phyloP scores from a whole-genome alignment of 805 yeast genomes.

The Candida alai region DNA sequence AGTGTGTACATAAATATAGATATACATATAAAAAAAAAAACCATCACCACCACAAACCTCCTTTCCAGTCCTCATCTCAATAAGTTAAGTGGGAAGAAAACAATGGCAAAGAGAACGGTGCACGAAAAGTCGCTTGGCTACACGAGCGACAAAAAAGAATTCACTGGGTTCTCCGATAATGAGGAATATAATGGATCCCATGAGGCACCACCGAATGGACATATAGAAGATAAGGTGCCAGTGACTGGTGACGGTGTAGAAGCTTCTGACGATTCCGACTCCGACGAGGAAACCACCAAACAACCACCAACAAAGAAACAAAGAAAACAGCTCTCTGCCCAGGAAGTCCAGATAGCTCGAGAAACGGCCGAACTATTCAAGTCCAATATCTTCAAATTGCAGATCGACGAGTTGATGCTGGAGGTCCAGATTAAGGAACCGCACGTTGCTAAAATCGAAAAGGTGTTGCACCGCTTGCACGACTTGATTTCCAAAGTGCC shows the following conservation, averaged over 20 bases:
- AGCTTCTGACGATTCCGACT: slow-evolving; percentile 15
- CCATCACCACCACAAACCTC: slow-evolving; percentile 2
- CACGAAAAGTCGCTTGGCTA: not conserved
- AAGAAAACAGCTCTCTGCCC: slow-evolving; percentile 50
- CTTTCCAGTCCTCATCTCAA: not conserved
- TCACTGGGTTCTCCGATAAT: slow-evolving; percentile 6
- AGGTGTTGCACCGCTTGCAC: slow-evolving; percentile 69
- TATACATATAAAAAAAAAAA: slow-evolving; percentile 1
- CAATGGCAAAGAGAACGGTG: slow-evolving; percentile 25
- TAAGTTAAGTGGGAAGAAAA: too few species aligned
- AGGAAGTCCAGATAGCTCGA: slow-evolving; percentile 86
- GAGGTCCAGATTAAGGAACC: slow-evolving; percentile 75
- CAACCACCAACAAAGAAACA: slow-evolving; percentile 32
- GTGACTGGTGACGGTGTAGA: slow-evolving; percentile 12
- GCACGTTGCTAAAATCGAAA: slow-evolving; percentile 63
- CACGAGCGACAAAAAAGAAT: slow-evolving; percentile 9
- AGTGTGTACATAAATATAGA: slow-evolving; percentile 6
- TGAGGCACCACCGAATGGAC: slow-evolving; percentile 16
- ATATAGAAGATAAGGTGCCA: slow-evolving; percentile 25
- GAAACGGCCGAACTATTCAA: slow-evolving; percentile 94
- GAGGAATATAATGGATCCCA: slow-evolving; percentile 3
- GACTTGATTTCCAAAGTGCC: slow-evolving; percentile 66
- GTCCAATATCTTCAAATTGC: slow-evolving; percentile 91
- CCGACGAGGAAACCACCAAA: slow-evolving; percentile 9
- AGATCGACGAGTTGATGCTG: slow-evolving; percentile 84